Conservation (phyloP, 306 rosid species). For the Corylus avellana region DNA sequence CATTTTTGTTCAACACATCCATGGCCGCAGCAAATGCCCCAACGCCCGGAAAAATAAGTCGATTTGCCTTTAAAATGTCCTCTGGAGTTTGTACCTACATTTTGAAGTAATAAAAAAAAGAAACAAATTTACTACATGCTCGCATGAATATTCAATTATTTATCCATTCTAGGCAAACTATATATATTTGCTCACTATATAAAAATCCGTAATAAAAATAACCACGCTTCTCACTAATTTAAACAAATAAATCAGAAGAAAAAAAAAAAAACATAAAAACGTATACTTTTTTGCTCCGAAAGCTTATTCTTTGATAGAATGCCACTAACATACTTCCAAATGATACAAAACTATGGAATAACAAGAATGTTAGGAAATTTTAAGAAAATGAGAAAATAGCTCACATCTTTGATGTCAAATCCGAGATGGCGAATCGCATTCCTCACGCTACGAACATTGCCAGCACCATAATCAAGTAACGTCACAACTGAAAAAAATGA, state of each 20-base stretch:
- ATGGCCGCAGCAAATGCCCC: slow-evolving; percentile 94
- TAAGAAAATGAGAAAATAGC: background rate
- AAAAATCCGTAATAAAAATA: background rate
- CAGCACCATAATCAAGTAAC: slow-evolving; percentile 92
- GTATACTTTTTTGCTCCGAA: too few relatives aligned
- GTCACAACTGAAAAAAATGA: slow-evolving; percentile 63
- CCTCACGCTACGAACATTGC: slow-evolving; percentile 87
- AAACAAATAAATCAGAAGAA: background rate
- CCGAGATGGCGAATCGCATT: slow-evolving; percentile 86
- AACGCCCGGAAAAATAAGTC: slow-evolving; percentile 87
- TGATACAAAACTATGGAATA: background rate
- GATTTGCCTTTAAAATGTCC: slow-evolving; percentile 78
- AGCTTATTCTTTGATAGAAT: background rate
- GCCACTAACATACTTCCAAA: background rate
- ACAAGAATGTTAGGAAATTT: background rate
- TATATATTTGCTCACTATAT: background rate
- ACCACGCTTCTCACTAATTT: background rate
- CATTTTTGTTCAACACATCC: slow-evolving; percentile 79
- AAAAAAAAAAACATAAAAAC: background rate
- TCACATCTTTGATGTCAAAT: slow-evolving; percentile 84
- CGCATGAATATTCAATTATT: background rate
- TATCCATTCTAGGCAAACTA: background rate
- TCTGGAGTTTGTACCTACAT: slow-evolving; percentile 79
- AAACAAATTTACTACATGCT: background rate
- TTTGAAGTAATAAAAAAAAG: background rate